These are phyloP conservation scores for Puccinia coronata DNA, from an alignment of 1,284 basidiomycete species.

Conservation along the genomic window DNA sequence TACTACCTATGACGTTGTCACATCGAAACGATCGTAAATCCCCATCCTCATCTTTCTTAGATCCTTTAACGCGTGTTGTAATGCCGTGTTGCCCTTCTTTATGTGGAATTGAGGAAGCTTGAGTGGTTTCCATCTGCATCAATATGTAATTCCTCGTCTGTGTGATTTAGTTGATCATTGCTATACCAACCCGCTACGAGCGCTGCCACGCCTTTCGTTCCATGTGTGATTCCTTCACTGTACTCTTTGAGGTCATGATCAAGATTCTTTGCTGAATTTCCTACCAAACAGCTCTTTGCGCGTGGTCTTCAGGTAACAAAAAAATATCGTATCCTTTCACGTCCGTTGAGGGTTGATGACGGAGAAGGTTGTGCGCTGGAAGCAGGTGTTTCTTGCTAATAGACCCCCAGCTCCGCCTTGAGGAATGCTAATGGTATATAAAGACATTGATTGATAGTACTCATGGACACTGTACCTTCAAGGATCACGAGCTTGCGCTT, in stretches of 20 bases:
- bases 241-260: background rate
- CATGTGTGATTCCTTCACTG: background rate
- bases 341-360: too few relatives aligned
- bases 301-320: too few relatives aligned
- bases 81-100: background rate
- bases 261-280: background rate
- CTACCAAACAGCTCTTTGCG: background rate
- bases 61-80: conserved; percentile 5
- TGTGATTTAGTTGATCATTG: background rate
- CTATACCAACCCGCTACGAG: background rate
- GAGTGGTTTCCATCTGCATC: background rate
- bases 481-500: too few relatives aligned
- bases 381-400: too few relatives aligned
- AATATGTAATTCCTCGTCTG: background rate
- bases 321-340: too few relatives aligned
- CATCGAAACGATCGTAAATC: conserved; percentile 21
- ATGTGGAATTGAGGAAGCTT: conserved; percentile 16
- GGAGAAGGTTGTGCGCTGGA: too few relatives aligned
- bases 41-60: background rate
- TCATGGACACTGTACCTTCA: too few relatives aligned
- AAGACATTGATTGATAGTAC: too few relatives aligned
- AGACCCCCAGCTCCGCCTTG: too few relatives aligned
- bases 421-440: too few relatives aligned
- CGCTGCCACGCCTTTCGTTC: background rate
- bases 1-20: conserved; percentile 74